Base-by-base conservation (phyloP, 331 rosid species). In the Erythrophleum ivorense region DNA sequence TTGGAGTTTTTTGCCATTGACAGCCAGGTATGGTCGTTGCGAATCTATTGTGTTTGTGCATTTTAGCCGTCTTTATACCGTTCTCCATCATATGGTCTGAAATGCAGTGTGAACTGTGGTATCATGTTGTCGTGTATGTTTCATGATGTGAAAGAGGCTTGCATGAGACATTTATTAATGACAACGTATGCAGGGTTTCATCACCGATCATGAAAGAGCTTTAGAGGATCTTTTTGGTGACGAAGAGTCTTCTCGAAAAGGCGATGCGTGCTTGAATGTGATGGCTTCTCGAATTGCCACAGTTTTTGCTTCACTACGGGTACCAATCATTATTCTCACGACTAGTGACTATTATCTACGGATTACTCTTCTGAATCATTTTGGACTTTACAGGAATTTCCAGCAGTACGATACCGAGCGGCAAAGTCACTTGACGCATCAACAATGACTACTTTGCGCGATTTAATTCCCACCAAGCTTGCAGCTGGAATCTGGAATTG, bases 291-390 rank as follows among this genome's bases (percentile, higher is more conserved):
- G 93, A 12, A 71, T 90, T 74, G 91, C 91, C 71, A 90, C 93
- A 70, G 90, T 90, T 79, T 90, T 90, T 82, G 93, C 93, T 70
- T 90, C 93, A 21, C 80, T 90, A 79, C 79, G 86, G 93, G 93
- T 90, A 86, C 55, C 11, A 50, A 50, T 50, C 7, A 14, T 50
- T 50, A 9, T 50, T 50, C 7, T 50, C 2, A 14, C n/a, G n/a
- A n/a, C n/a, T 50, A 50, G 16, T 14, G 7, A 9, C 2, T 7
- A 3, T 50, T 9, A 50, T 14, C 2, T 2, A 9, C 3, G 2
- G 3, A 50, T 3, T 2, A 50, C 2, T 50, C 7, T 71, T 74
- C 78, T 82, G 54, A 79, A 70, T 29, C 34, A 76, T 33, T 50
- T 36, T 5, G 3, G 3, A 19, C 54, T 59, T 19, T 58, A 36